Evolutionary conservation across 164 flowering plant species (phyloP).

Genomic region (Tetrastigma voinierianum): DNA sequence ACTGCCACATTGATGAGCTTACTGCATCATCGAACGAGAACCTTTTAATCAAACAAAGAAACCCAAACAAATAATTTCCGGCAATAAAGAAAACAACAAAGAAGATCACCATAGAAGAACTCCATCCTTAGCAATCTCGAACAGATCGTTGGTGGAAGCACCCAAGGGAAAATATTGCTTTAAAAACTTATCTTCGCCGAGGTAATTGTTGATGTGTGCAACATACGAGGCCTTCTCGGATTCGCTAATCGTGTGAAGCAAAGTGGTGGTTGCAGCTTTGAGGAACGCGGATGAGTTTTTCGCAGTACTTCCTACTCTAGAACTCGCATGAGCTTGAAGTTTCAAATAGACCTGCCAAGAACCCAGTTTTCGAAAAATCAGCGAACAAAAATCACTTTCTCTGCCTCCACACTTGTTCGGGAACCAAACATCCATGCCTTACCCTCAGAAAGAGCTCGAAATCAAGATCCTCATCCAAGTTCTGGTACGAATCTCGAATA

Average conservation of each 20-base stretch:
- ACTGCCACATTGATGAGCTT: slow-evolving; percentile 86
- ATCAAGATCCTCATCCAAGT: slow-evolving; percentile 68
- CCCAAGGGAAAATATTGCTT: slow-evolving; percentile 71
- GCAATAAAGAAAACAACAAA: neutral
- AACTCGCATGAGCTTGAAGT: slow-evolving; percentile 57
- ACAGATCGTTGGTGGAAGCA: slow-evolving; percentile 75
- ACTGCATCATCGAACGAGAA: slow-evolving; percentile 38
- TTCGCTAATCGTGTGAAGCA: slow-evolving; percentile 86
- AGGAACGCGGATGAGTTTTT: slow-evolving; percentile 82
- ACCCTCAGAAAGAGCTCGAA: slow-evolving; percentile 85
- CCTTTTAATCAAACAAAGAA: neutral
- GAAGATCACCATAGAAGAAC: slow-evolving; percentile 73
- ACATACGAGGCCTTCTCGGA: slow-evolving; percentile 89
- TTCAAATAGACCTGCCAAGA: slow-evolving; percentile 68
- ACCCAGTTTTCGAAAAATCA: too few species aligned
- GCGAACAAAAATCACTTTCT: neutral
- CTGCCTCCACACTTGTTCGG: neutral
- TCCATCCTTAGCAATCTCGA: slow-evolving; percentile 87
- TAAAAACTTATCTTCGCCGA: slow-evolving; percentile 67
- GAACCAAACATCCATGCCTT: slow-evolving; percentile 3
- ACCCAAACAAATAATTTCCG: neutral
- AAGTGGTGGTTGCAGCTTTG: slow-evolving; percentile 79
- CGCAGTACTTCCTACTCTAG: slow-evolving; percentile 50
- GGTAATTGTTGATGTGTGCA: slow-evolving; percentile 80
- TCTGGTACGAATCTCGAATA: slow-evolving; percentile 43